phyloP scores from a whole-genome alignment of 495 filamentous ascomycete species.

The Schizothecium vesticola region DNA sequence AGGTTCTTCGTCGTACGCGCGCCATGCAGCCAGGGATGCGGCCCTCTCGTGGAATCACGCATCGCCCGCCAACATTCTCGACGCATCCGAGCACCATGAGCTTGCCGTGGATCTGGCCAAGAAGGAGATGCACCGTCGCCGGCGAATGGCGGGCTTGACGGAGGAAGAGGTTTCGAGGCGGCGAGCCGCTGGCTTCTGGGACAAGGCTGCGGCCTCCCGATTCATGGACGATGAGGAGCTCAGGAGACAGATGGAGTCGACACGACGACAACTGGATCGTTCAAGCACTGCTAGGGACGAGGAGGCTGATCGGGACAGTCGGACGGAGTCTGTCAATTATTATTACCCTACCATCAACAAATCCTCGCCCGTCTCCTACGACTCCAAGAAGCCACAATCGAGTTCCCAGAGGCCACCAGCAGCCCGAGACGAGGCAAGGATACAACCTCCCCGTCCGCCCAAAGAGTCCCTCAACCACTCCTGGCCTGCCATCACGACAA shows the following conservation, averaged over 20 bases:
- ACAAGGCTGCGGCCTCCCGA: slow-evolving; percentile 14
- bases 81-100: slow-evolving; percentile 65
- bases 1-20: slow-evolving; percentile 20
- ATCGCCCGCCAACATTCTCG: slow-evolving; percentile 44
- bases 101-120: slow-evolving; percentile 74
- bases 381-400: slow-evolving; percentile 12
- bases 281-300: slow-evolving; percentile 15
- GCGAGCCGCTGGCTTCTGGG: slow-evolving; percentile 60
- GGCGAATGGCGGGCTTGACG: slow-evolving; percentile 50
- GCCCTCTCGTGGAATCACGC: slow-evolving; percentile 38
- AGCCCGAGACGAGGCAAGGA: slow-evolving; percentile 6
- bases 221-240: slow-evolving; percentile 42
- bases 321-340: slow-evolving; percentile 24
- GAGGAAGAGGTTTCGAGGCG: slow-evolving; percentile 52
- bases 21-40: slow-evolving; percentile 43
- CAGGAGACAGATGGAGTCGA: slow-evolving; percentile 45
- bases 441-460: slow-evolving; percentile 42
- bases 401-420: slow-evolving; percentile 2
- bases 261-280: slow-evolving; percentile 38
- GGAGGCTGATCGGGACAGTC: background rate
- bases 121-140: slow-evolving; percentile 65
- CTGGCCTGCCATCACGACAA: slow-evolving; percentile 1
- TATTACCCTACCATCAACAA: slow-evolving; percentile 47
- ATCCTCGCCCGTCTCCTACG: slow-evolving; percentile 40
- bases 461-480: slow-evolving; percentile 30